Evolutionary conservation across 202 grass and related monocot genomes (phyloP).

Genomic region (Panicum virgatum): DNA sequence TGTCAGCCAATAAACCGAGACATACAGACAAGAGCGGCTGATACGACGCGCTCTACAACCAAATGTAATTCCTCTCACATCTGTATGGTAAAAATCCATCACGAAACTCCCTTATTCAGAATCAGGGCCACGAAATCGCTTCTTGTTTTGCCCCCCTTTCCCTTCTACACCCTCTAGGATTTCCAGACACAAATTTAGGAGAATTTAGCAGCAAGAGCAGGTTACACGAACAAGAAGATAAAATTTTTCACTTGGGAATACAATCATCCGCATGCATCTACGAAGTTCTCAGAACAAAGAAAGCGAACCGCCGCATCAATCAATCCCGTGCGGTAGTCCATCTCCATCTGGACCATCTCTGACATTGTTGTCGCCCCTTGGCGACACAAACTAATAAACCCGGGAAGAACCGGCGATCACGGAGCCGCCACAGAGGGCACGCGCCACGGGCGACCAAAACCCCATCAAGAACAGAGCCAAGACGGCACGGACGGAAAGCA

Average conservation of each 20-base stretch:
- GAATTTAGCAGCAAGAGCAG: background rate
- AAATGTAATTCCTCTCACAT: background rate
- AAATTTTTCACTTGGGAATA: background rate
- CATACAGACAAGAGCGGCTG: background rate
- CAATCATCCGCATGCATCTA: background rate
- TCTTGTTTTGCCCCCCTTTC: background rate
- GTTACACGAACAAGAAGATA: background rate
- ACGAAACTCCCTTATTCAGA: background rate
- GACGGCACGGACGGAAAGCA: background rate
- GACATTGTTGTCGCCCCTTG: slow-evolving; percentile 15
- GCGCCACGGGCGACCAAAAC: background rate
- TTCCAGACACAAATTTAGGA: slow-evolving; percentile 9
- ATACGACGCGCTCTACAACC: background rate
- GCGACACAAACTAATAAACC: background rate
- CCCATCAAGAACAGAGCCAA: background rate
- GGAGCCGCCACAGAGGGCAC: background rate
- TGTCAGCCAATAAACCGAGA: background rate
- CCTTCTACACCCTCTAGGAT: background rate
- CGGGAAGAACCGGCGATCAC: background rate
- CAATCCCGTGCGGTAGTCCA: background rate
- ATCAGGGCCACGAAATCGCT: background rate
- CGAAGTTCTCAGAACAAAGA: background rate
- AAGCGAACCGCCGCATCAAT: background rate
- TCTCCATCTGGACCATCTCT: background rate
- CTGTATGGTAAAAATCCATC: background rate